A percentile compares a stretch with the other conserved stretches of the same genome.
Evolutionary conservation across 495 filamentous ascomycete genomes (phyloP).

Genomic region (Letharia columbiana): DNA sequence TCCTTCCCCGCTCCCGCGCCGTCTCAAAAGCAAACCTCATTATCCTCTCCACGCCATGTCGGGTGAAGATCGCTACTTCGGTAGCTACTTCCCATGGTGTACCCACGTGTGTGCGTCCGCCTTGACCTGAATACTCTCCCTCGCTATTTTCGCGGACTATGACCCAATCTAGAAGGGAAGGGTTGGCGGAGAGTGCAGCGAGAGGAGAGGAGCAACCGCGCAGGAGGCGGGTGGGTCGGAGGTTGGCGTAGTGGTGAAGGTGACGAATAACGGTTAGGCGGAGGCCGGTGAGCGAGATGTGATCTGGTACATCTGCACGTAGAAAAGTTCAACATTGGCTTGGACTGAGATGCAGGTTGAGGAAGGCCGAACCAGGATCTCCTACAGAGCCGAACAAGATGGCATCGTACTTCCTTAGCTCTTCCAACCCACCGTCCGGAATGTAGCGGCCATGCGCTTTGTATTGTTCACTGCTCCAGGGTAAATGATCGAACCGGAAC

Average conservation of each 20-base stretch:
- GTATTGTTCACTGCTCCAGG: slow-evolving; percentile 47
- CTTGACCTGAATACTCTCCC: slow-evolving; percentile 50
- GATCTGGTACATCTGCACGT: slow-evolving; percentile 44
- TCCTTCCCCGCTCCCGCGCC: slow-evolving; percentile 38
- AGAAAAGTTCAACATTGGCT: neutral
- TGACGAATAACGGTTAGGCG: slow-evolving; percentile 48
- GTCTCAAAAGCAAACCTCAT: slow-evolving; percentile 50
- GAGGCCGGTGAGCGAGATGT: slow-evolving; percentile 49
- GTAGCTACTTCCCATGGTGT: slow-evolving; percentile 46
- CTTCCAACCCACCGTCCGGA: slow-evolving; percentile 44
- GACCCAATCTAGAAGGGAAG: slow-evolving; percentile 45
- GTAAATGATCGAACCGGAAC: slow-evolving; percentile 40
- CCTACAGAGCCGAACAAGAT: slow-evolving; percentile 52
- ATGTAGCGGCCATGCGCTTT: slow-evolving; percentile 46
- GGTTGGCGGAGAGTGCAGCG: slow-evolving; percentile 31
- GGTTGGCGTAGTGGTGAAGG: slow-evolving; percentile 49
- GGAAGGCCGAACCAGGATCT: slow-evolving; percentile 28
- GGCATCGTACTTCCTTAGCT: slow-evolving; percentile 45
- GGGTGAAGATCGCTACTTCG: slow-evolving; percentile 48
- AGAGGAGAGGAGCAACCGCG: slow-evolving; percentile 44
- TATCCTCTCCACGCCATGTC: slow-evolving; percentile 44
- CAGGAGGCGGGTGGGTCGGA: slow-evolving; percentile 44
- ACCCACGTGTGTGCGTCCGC: slow-evolving; percentile 43
- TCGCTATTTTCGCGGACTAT: slow-evolving; percentile 52
- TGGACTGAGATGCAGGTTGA: neutral